Base-by-base conservation (phyloP, 1,284 basidiomycete species). In the Termitomyces sp. region DNA sequence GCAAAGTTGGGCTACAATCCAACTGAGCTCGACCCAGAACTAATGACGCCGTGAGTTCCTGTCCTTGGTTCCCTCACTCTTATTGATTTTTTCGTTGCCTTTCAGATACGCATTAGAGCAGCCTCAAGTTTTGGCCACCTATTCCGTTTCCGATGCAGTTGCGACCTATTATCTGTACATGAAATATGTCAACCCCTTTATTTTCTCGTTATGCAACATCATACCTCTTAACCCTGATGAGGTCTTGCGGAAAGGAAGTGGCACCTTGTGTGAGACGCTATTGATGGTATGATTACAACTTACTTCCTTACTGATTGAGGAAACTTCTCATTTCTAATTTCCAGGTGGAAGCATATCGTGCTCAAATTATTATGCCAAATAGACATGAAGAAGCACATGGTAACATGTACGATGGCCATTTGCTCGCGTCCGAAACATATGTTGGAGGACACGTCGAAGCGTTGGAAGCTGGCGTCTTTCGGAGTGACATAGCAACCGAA, bases 141-240 rank as follows among this genome's bases (percentile, higher is more conserved):
- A 99, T 71, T 99, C 97, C 61, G 97, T 99, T 26, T 99, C 97
- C 67, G 97, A 99, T 78, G 97, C 97, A 1, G 97, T 99, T 4
- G 97, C 97, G 19, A 99, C 97, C 1, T 99, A 99, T 69, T 99
- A 99, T 69, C 81, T 99, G 43, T 99, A 99, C 76, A 99, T 99
- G 97, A 99, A 99, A 92, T 99, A 99, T 67, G 95, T 99, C 10
- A 95, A 99, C 66, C 97, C 97, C 0, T 99, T 99, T 80, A 94
- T 99, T 64, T 99, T 99, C 75, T 99, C 96, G 24, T 76, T 99
- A 33, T 99, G 97, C 74, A 99, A 97, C 77, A 99, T 99, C 69
- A 99, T 99, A 63, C 97, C 97, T 14, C 81, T 99, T 53, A 90
- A 88, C 64, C 94, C 97, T 1, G 97, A 99, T 63, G 97, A 99